A percentile compares a stretch with the other conserved stretches of the same genome.
These are phyloP conservation scores for Metschnikowia corniflorae DNA, from an alignment of 805 yeast genomes.

Conservation along the genomic window DNA sequence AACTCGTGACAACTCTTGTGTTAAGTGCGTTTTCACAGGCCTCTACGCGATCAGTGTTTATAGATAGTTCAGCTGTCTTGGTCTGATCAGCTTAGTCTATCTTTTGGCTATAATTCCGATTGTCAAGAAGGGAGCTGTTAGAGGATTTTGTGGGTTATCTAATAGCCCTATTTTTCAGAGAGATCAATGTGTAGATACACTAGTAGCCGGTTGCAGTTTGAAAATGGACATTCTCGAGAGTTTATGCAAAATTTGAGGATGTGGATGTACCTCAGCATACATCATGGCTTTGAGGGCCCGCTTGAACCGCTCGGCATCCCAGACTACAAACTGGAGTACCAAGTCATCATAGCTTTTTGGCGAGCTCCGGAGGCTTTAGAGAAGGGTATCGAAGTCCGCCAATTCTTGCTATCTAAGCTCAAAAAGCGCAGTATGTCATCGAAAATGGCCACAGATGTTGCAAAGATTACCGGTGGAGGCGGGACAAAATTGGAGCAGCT, in stretches of 20 bases:
- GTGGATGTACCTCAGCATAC: constrained; percentile 32
- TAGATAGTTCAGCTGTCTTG: no score
- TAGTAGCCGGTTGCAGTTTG: constrained; percentile 6
- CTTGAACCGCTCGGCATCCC: constrained; percentile 29
- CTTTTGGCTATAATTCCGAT: no score
- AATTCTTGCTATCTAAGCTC: constrained; percentile 8
- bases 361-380: not conserved
- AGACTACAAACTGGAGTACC: constrained; percentile 25
- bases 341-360: constrained; percentile 22
- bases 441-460: constrained; percentile 21
- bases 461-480: constrained; percentile 21
- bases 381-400: constrained; percentile 2
- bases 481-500: constrained; percentile 28
- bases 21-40: no score
- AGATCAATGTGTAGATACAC: constrained; percentile 4
- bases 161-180: constrained; percentile 24
- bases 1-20: no score
- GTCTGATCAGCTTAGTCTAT: no score
- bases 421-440: constrained; percentile 14
- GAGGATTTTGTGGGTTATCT: constrained; percentile 19
- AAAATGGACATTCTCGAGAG: constrained; percentile 11
- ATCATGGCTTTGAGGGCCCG: constrained; percentile 28
- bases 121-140: constrained; percentile 29
- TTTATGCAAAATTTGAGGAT: constrained; percentile 16
- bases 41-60: no score